Conservation (phyloP, 2,329 filamentous ascomycete genomes). For the Lasiodiplodia gonubiensis region DNA sequence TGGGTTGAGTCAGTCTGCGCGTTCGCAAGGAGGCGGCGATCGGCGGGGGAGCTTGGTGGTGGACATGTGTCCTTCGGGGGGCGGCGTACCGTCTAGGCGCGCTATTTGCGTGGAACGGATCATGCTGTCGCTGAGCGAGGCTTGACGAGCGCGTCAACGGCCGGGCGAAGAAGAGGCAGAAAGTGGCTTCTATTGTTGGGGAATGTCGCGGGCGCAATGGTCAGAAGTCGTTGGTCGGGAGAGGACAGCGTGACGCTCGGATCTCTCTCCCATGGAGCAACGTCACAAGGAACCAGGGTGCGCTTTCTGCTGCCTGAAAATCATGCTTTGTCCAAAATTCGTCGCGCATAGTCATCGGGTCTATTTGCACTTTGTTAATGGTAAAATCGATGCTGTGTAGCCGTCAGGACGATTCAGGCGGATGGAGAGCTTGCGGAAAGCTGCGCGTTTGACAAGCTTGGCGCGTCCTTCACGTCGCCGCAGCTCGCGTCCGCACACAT, state of each 20-base stretch:
- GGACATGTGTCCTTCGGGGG: slow-evolving; percentile 28
- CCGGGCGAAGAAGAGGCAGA: slow-evolving; percentile 3
- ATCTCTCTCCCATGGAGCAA: slow-evolving; percentile 5
- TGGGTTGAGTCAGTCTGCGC: slow-evolving; percentile 48
- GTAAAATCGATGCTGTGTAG: background rate
- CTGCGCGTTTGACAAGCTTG: slow-evolving; percentile 14
- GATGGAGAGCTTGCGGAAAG: background rate
- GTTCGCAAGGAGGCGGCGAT: slow-evolving; percentile 8
- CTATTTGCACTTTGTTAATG: background rate
- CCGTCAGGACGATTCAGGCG: background rate
- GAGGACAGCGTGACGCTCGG: slow-evolving; percentile 21
- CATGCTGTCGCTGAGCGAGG: slow-evolving; percentile 56
- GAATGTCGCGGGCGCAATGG: background rate
- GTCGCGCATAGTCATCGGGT: background rate
- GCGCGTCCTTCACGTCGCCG: slow-evolving; percentile 10
- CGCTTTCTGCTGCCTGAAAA: slow-evolving; percentile 8
- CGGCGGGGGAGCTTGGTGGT: slow-evolving; percentile 26
- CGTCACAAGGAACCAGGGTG: slow-evolving; percentile 3
- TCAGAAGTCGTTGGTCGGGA: background rate
- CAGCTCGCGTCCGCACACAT: background rate
- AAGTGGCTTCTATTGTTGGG: background rate
- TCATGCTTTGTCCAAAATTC: background rate
- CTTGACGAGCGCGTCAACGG: slow-evolving; percentile 22
- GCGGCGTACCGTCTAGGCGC: slow-evolving; percentile 77
- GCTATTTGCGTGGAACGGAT: slow-evolving; percentile 94